phyloP scores from a whole-genome alignment of 2,329 filamentous ascomycete genomes.

The Botrytis paeoniae region DNA sequence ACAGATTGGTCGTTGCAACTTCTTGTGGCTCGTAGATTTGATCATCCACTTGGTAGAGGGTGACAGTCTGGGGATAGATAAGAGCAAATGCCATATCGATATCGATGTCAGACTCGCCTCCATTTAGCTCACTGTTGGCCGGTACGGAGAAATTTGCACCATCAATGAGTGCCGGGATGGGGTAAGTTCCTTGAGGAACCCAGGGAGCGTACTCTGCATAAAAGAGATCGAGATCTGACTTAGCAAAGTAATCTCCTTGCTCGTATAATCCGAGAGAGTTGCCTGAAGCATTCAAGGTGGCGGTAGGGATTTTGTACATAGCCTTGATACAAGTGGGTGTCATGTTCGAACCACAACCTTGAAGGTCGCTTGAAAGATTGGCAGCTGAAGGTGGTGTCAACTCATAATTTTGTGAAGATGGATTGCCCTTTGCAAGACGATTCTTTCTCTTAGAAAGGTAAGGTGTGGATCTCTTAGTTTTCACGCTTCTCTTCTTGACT shows the following conservation, averaged over 20 bases:
- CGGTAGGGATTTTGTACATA: slow-evolving; percentile 38
- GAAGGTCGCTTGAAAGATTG: slow-evolving; percentile 17
- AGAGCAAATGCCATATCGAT: slow-evolving; percentile 36
- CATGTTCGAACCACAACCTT: slow-evolving; percentile 25
- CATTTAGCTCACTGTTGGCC: slow-evolving; percentile 7
- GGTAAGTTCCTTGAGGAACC: slow-evolving; percentile 24
- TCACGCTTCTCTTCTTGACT: slow-evolving; percentile 24
- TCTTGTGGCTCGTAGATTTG: slow-evolving; percentile 29
- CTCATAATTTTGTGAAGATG: neutral
- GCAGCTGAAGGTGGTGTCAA: slow-evolving; percentile 11
- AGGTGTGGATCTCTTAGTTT: slow-evolving; percentile 19
- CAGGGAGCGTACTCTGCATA: slow-evolving; percentile 23
- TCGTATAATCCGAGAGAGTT: slow-evolving; percentile 23
- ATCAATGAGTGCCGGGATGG: slow-evolving; percentile 29
- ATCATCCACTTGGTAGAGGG: slow-evolving; percentile 34
- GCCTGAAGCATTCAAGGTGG: slow-evolving; percentile 16
- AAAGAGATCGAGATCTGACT: slow-evolving; percentile 26
- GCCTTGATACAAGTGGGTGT: slow-evolving; percentile 30
- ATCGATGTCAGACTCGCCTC: slow-evolving; percentile 39
- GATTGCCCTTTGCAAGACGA: neutral
- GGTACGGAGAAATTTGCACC: slow-evolving; percentile 27
- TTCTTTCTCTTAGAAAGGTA: slow-evolving; percentile 10
- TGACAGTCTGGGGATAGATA: slow-evolving; percentile 26
- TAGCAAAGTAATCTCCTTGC: slow-evolving; percentile 27
- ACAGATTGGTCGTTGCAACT: slow-evolving; percentile 30